These are phyloP conservation scores for Arxiozyma telluris DNA, from an alignment of 1,139 yeast species.

Conservation along the genomic window DNA sequence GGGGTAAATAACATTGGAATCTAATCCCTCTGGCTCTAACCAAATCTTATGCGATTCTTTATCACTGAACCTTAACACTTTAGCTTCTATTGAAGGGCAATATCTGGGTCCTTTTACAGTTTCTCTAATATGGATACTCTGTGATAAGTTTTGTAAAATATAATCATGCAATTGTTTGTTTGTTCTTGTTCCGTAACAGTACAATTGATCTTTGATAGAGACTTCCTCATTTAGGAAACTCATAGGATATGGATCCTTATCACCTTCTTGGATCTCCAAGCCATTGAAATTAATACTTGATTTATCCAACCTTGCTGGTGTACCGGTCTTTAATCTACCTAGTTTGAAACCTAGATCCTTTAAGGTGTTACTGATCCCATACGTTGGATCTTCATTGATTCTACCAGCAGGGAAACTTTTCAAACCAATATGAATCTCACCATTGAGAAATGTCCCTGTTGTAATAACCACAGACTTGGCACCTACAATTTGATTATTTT, in stretches of 20 bases:
- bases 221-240: slow-evolving; percentile 70
- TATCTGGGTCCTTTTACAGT: slow-evolving; percentile 95
- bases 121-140: slow-evolving; percentile 84
- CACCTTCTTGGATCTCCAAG: slow-evolving; percentile 66
- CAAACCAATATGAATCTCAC: slow-evolving; percentile 88
- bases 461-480: slow-evolving; percentile 75
- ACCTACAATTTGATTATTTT: slow-evolving; percentile 39
- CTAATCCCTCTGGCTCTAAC: slow-evolving; percentile 95
- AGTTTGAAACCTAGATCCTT: slow-evolving; percentile 67
- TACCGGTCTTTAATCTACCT: slow-evolving; percentile 92
- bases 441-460: slow-evolving; percentile 92
- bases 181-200: slow-evolving; percentile 74
- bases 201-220: slow-evolving; percentile 48
- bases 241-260: slow-evolving; percentile 80
- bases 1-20: slow-evolving; percentile 80
- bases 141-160: slow-evolving; percentile 59
- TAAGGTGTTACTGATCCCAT: slow-evolving; percentile 77
- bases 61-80: slow-evolving; percentile 70
- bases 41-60: slow-evolving; percentile 74
- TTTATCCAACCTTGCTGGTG: slow-evolving; percentile 81
- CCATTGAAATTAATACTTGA: slow-evolving; percentile 58
- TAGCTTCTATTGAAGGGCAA: slow-evolving; percentile 94
- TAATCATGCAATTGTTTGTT: slow-evolving; percentile 66
- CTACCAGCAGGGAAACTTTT: slow-evolving; percentile 80
- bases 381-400: slow-evolving; percentile 86